These are phyloP conservation scores for Umbellularia californica DNA, from an alignment of 164 flowering plant species.

Conservation along the genomic window DNA sequence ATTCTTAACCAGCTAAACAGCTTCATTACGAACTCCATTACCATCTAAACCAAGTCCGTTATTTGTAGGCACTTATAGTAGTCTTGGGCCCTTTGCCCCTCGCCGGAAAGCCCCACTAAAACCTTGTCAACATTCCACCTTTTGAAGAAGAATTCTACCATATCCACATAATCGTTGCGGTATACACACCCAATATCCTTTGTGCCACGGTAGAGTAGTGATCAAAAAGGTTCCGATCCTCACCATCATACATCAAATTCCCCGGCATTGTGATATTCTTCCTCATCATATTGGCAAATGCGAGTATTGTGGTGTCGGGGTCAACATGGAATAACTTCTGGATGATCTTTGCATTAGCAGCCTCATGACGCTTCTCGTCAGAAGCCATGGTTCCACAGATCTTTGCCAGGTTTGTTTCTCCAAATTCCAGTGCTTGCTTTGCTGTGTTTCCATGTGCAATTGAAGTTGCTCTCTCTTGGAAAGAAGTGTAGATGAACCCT, in stretches of 20 bases:
- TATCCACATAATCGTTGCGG: conserved; percentile 5
- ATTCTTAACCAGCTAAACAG: no score
- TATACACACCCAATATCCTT: conserved; percentile 20
- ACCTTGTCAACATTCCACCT: conserved; percentile 23
- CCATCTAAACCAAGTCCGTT: no score
- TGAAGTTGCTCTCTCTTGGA: conserved; percentile 53
- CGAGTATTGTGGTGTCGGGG: conserved; percentile 18
- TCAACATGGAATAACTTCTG: conserved; percentile 53
- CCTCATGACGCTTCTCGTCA: conserved; percentile 56
- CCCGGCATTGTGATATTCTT: conserved; percentile 24
- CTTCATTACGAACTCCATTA: no score
- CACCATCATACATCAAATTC: conserved; percentile 22
- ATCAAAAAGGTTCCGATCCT: conserved; percentile 13
- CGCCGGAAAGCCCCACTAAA: conserved; percentile 9
- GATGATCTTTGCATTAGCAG: conserved; percentile 46
- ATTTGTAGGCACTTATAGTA: no score
- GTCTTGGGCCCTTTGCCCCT: conserved; percentile 20
- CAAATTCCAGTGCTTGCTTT: conserved; percentile 39
- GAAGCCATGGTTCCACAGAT: conserved; percentile 51
- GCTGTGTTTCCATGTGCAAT: conserved; percentile 55
- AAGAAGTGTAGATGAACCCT: conserved; percentile 53
- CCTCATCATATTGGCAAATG: conserved; percentile 22
- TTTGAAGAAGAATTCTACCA: conserved; percentile 14
- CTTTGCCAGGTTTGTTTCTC: conserved; percentile 44
- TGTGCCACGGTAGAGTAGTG: conserved; percentile 20